These are phyloP conservation scores for Barnettozyma populi DNA, from an alignment of 805 yeast genomes.

Conservation along the genomic window DNA sequence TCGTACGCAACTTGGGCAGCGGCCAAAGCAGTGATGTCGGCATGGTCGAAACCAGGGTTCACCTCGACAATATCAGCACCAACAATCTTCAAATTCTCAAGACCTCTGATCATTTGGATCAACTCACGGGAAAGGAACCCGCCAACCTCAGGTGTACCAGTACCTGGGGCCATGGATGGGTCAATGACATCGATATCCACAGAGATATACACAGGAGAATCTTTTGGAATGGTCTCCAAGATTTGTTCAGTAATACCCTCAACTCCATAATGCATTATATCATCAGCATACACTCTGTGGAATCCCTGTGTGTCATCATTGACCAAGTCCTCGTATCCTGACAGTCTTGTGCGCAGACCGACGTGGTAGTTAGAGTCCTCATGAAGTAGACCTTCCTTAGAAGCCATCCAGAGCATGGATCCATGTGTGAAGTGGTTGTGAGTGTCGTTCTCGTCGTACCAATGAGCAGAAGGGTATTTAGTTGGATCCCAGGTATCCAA, in stretches of 20 bases:
- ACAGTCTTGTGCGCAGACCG: constrained; percentile 69
- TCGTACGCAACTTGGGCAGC: constrained; percentile 72
- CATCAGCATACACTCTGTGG: constrained; percentile 64
- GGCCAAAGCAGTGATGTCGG: constrained; percentile 62
- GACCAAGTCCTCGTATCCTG: constrained; percentile 57
- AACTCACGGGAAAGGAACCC: constrained; percentile 68
- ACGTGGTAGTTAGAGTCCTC: constrained; percentile 60
- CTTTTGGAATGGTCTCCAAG: constrained; percentile 48
- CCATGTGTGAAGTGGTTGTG: constrained; percentile 58
- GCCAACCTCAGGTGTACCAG: constrained; percentile 76
- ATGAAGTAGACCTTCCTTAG: constrained; percentile 53
- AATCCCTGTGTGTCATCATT: constrained; percentile 71
- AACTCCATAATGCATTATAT: constrained; percentile 62
- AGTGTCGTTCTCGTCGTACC: constrained; percentile 45
- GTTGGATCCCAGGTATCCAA: constrained; percentile 78
- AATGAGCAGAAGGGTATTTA: constrained; percentile 53
- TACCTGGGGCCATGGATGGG: constrained; percentile 70
- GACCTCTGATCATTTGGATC: constrained; percentile 49
- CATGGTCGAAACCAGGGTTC: constrained; percentile 57
- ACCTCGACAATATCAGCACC: constrained; percentile 81
- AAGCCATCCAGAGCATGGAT: constrained; percentile 72
- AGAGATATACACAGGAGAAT: constrained; percentile 66
- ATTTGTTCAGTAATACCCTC: constrained; percentile 53
- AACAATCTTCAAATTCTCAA: constrained; percentile 54
- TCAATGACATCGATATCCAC: constrained; percentile 79